Evolutionary conservation across 768 basidiomycete species (phyloP), one percentile per base, ranked within the genome.

Genomic region (Termitomyces sp.): DNA sequence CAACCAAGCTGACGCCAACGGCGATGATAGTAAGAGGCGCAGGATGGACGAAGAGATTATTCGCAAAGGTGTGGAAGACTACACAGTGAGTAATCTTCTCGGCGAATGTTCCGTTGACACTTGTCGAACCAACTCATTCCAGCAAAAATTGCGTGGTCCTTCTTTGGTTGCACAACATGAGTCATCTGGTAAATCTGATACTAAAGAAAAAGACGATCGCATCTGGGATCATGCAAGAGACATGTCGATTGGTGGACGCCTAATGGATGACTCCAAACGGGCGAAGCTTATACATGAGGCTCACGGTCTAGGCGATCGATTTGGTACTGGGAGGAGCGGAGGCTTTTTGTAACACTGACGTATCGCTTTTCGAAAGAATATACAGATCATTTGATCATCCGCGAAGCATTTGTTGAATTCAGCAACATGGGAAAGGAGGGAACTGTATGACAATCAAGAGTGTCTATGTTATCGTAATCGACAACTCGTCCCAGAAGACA

Each of bases 201-300:
- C 71, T 70, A 78, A 85, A 32, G 84, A 86, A 36, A 83, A 84
- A 36, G 76, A 82, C 0, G 76, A 84, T 48, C 55, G 70, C 0
- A 92, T 98, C 32, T 98, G 96, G 96, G 96, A 99, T 67, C 94
- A 92, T 68, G 78, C 86, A 39, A 81, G 94, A 33, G 94, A 96
- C 73, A 97, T 99, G 95, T 83, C 83, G 2, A 67, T 96, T 4
- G 88, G 88, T 1, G 96, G 96, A 15, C 78, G 92, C 54, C 78
- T 97, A 35, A 91, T 99, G 92, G 94, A 93, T 68, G 96, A 97
- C 62, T 81, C 79, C 49, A 88, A 91, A 70, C 81, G 96, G 63
- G 80, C 83, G 58, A 87, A 86, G 69, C 79, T 93, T 72, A 80
- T 98, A 68, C 83, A 81, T 59, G 95, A 98, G 65, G 89, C 94